Base-by-base conservation (phyloP, 805 yeast genomes). In the Candida sonorensis region DNA sequence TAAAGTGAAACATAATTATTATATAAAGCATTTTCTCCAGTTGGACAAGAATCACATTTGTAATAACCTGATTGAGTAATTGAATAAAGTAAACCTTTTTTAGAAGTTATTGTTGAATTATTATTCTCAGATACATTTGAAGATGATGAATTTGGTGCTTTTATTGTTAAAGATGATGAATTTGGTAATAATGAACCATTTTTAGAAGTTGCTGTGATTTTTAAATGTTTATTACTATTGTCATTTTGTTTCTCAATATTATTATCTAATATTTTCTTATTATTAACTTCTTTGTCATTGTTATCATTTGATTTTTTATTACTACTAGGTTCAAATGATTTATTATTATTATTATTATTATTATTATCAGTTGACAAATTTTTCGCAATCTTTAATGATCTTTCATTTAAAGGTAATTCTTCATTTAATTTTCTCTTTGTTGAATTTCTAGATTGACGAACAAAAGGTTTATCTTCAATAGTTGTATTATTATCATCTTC, bases 1-100 rank as follows among this genome's bases (percentile, higher is more conserved):
- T 42, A 46, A 22, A 47, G 28, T 7, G 48, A 37, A n/a, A 44
- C 40, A 29, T 44, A 48, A 18, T 31, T 43, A 13, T 37, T 29
- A 33, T 36, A 47, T 21, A 37, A 20, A 18, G 20, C 20, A 9
- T 19, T 26, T 11, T 29, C 35, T 1, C 33, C 10, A 10, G 5
- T 12, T 23, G 10, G 6, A 27, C 53, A 48, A 8, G 44, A 27
- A 19, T 37, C 42, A 31, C 53, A 48, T 25, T 35, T 40, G 31
- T 41, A 48, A 10, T 32, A 33, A 6, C 51, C 51, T 23, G 27
- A 30, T 22, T 36, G 21, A 16, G 50, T 43, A 26, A 48, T 34
- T 9, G 46, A 29, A 30, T 46, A 48, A 16, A 45, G 41, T 23
- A 40, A 23, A 30, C 39, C 27, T 22, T 30, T 31, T 20, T 25